These are phyloP conservation scores for Cyclotella baltica DNA, from an alignment of 108 stramenopile genomes.

Conservation along the genomic window DNA sequence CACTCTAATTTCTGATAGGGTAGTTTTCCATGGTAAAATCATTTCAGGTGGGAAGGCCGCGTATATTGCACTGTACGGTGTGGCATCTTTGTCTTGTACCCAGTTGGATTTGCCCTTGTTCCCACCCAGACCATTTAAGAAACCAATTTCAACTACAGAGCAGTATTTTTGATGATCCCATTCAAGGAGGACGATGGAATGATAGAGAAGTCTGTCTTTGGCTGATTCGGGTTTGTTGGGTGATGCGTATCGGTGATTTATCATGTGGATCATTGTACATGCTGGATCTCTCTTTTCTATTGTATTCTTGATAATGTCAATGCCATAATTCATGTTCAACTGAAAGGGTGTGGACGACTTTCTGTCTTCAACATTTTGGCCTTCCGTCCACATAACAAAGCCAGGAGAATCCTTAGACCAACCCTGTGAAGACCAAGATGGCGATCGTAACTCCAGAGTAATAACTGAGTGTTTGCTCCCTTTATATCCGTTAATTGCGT, in stretches of 20 bases:
- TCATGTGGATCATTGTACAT: background rate
- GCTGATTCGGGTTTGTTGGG: background rate
- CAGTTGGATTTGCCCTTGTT: background rate
- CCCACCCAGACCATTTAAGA: background rate
- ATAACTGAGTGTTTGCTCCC: background rate
- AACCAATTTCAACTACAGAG: background rate
- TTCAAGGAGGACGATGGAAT: background rate
- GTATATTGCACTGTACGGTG: background rate
- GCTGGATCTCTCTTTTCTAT: background rate
- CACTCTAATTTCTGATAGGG: background rate
- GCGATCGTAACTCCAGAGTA: background rate
- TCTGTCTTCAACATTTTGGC: background rate
- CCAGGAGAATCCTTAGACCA: background rate
- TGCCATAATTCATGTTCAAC: background rate
- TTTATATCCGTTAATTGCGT: background rate
- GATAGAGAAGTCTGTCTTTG: background rate
- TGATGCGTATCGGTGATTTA: background rate
- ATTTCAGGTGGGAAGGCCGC: background rate
- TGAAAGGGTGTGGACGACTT: background rate
- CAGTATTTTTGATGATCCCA: background rate
- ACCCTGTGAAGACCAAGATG: background rate
- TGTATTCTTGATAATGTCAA: background rate
- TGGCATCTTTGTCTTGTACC: background rate
- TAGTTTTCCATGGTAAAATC: background rate
- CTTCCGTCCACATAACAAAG: background rate